Percentiles rank a stretch among this genome's conserved stretches.
Evolutionary conservation across 805 yeast species (phyloP).

Genomic region (Wickerhamiella slavikovae): DNA sequence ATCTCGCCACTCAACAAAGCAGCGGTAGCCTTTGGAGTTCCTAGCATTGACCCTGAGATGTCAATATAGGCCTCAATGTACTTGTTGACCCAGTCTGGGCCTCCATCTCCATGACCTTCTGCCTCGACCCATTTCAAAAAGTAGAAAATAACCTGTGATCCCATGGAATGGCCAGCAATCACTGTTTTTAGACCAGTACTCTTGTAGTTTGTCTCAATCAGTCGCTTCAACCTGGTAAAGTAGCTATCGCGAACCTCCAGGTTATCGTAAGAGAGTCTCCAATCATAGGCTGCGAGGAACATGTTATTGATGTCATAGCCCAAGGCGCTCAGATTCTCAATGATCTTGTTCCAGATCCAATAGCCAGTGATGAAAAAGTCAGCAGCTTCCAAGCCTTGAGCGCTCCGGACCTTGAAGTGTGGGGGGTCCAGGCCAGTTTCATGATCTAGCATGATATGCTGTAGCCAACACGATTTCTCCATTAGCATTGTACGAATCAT

Average conservation of each 20-base stretch:
- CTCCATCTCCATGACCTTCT: constrained; percentile 70
- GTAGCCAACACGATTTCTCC: constrained; percentile 85
- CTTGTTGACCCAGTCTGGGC: constrained; percentile 67
- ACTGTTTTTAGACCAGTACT: constrained; percentile 45
- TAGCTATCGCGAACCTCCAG: constrained; percentile 73
- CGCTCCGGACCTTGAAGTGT: constrained; percentile 60
- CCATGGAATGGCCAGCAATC: constrained; percentile 92
- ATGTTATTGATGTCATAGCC: constrained; percentile 86
- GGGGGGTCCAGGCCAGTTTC: constrained; percentile 89
- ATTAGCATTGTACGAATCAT: constrained; percentile 84
- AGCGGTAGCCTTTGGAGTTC: constrained; percentile 86
- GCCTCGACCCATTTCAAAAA: constrained; percentile 97
- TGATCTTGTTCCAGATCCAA: constrained; percentile 94
- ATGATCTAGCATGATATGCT: constrained; percentile 74
- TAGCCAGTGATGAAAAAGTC: constrained; percentile 94
- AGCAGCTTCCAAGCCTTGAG: constrained; percentile 92
- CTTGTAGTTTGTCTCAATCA: constrained; percentile 40
- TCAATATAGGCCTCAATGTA: constrained; percentile 66
- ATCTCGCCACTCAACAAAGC: constrained; percentile 93
- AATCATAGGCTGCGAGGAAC: constrained; percentile 85
- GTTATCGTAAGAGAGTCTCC: constrained; percentile 84
- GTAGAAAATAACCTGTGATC: constrained; percentile 71
- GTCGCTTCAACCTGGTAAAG: constrained; percentile 53
- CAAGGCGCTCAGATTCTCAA: constrained; percentile 84
- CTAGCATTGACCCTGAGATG: constrained; percentile 74